These are phyloP conservation scores for Simmondsia chinensis DNA, from an alignment of 148 eudicot species.

Conservation along the genomic window DNA sequence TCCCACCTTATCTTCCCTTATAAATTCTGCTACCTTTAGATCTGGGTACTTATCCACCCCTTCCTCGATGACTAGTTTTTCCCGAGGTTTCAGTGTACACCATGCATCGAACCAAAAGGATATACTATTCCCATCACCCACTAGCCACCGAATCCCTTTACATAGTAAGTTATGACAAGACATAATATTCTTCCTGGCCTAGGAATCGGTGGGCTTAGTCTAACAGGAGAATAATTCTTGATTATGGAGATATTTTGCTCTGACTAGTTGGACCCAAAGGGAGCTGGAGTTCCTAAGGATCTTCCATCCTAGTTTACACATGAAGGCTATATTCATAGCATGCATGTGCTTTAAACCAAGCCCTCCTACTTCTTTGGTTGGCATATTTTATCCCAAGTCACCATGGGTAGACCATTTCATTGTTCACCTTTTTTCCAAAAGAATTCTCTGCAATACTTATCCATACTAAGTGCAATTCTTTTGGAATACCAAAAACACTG, in stretches of 20 bases:
- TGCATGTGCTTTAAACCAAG: background rate
- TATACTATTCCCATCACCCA: too few relatives aligned
- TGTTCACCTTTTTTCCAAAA: background rate
- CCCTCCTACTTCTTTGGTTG: background rate
- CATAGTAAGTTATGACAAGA: too few relatives aligned
- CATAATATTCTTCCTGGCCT: background rate
- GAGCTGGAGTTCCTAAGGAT: background rate
- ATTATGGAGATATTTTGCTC: too few relatives aligned
- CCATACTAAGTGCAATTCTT: background rate
- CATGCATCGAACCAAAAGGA: too few relatives aligned
- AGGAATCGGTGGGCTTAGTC: background rate
- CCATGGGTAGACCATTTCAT: background rate
- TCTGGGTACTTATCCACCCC: too few relatives aligned
- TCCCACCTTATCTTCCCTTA: too few relatives aligned
- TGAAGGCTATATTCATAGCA: background rate
- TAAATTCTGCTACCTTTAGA: too few relatives aligned
- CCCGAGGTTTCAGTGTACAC: too few relatives aligned
- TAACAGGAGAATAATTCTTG: background rate
- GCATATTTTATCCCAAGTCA: background rate
- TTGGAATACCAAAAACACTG: background rate
- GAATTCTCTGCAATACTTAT: background rate
- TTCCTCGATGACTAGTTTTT: too few relatives aligned
- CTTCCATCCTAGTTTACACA: background rate
- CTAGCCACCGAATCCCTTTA: too few relatives aligned
- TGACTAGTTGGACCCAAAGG: background rate